Evolutionary conservation across 2,329 filamentous ascomycete genomes (phyloP).

Genomic region (Aspergillus flavus): DNA sequence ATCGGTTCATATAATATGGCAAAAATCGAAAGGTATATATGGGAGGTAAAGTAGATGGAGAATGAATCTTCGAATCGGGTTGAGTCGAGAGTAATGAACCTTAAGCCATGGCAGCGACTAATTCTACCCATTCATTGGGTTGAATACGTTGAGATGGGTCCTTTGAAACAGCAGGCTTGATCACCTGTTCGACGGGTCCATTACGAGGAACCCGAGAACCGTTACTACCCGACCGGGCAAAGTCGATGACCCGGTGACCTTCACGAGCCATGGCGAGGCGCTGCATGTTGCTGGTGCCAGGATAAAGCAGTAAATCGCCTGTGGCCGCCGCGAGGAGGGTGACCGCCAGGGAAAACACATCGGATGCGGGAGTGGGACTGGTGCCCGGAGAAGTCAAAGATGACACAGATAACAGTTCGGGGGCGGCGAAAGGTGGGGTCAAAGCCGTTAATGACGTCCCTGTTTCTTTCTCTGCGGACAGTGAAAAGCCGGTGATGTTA

Average conservation of each 20-base stretch:
- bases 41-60: not conserved
- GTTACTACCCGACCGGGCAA: conserved; percentile 40
- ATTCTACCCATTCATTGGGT: conserved; percentile 35
- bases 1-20: not conserved
- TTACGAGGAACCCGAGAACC: conserved; percentile 43
- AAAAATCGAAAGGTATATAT: not conserved
- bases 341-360: conserved; percentile 50
- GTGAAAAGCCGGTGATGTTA: conserved; percentile 10
- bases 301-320: conserved; percentile 48
- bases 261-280: conserved; percentile 48
- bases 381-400: conserved; percentile 39
- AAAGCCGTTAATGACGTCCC: conserved; percentile 40
- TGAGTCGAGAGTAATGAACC: not conserved
- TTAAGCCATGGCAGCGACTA: conserved; percentile 18
- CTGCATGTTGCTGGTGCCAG: conserved; percentile 42
- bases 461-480: conserved; percentile 17
- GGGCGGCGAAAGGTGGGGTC: conserved; percentile 50
- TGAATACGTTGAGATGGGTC: conserved; percentile 36
- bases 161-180: conserved; percentile 44
- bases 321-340: conserved; percentile 50
- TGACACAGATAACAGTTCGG: conserved; percentile 44
- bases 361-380: conserved; percentile 42
- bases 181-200: conserved; percentile 42
- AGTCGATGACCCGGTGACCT: conserved; percentile 46
- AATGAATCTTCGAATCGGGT: not conserved